Evolutionary conservation across 805 yeast species (phyloP).

Genomic region (Lipomyces yamadae): DNA sequence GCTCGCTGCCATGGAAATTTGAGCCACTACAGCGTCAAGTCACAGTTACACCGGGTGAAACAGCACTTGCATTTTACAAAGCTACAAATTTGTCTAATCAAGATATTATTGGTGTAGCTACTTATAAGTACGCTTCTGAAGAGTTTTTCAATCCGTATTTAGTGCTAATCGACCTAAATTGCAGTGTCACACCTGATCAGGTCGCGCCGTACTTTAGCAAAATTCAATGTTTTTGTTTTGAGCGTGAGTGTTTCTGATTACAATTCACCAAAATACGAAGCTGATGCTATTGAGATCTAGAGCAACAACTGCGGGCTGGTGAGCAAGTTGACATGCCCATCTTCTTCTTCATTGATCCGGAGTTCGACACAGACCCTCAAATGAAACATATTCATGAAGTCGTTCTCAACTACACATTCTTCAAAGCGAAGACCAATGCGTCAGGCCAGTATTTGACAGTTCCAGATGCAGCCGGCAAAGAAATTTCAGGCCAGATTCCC

Average conservation of each 20-base stretch:
- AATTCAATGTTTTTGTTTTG: slow-evolving; percentile 97
- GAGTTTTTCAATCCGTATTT: not conserved
- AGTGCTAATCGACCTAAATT: not conserved
- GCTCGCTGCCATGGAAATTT: slow-evolving; percentile 91
- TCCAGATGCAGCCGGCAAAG: not conserved
- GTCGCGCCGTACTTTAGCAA: slow-evolving; percentile 96
- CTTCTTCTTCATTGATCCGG: slow-evolving; percentile 95
- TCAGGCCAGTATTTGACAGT: slow-evolving; percentile 10
- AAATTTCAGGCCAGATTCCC: slow-evolving; percentile 2
- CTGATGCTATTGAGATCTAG: slow-evolving; percentile 47
- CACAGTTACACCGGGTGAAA: slow-evolving; percentile 92
- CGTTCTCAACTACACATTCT: slow-evolving; percentile 89
- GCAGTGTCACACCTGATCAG: slow-evolving; percentile 89
- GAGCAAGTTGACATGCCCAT: slow-evolving; percentile 99
- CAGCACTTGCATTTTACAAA: slow-evolving; percentile 92
- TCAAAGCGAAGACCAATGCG: slow-evolving; percentile 48
- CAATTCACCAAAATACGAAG: not conserved
- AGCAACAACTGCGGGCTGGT: slow-evolving; percentile 89
- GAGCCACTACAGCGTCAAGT: slow-evolving; percentile 94
- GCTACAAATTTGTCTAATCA: slow-evolving; percentile 85
- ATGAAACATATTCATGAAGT: slow-evolving; percentile 88
- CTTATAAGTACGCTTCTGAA: slow-evolving; percentile 54
- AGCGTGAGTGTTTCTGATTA: slow-evolving; percentile 43
- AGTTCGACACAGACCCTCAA: slow-evolving; percentile 87
- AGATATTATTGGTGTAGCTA: slow-evolving; percentile 98